Conservation (phyloP, 192 early-diverging fungal species). For the Pilaira anomala region DNA sequence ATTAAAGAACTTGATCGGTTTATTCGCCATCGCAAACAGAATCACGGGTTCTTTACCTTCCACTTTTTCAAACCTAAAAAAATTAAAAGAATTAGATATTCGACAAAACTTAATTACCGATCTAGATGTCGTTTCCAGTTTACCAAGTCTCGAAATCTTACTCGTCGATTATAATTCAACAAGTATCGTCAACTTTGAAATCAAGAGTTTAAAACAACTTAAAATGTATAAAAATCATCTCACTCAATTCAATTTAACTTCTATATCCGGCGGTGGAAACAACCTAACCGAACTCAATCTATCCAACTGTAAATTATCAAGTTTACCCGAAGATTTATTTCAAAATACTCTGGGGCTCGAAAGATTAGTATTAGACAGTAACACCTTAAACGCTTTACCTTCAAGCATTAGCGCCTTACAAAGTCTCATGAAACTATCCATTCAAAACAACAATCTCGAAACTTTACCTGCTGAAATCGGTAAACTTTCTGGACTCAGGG, state of each 20-base stretch:
- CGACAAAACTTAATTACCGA: constrained; percentile 78
- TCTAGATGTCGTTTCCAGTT: constrained; percentile 50
- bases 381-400: constrained; percentile 69
- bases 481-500: constrained; percentile 58
- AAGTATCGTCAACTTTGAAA: constrained; percentile 57
- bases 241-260: constrained; percentile 57
- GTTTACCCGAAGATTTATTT: constrained; percentile 60
- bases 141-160: constrained; percentile 58
- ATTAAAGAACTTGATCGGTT: constrained; percentile 50
- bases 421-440: constrained; percentile 54
- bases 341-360: constrained; percentile 53
- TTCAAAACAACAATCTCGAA: constrained; percentile 67
- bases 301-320: constrained; percentile 68
- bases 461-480: constrained; percentile 69
- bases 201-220: constrained; percentile 51
- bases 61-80: constrained; percentile 51
- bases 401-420: constrained; percentile 52
- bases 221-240: constrained; percentile 68
- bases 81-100: constrained; percentile 73
- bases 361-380: constrained; percentile 62
- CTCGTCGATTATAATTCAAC: constrained; percentile 73
- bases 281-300: constrained; percentile 50
- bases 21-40: constrained; percentile 75
- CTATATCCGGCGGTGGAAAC: constrained; percentile 5
- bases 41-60: constrained; percentile 68